These are phyloP conservation scores for Byssochlamys sp. DNA, from an alignment of 2,329 filamentous ascomycete species.

Conservation along the genomic window DNA sequence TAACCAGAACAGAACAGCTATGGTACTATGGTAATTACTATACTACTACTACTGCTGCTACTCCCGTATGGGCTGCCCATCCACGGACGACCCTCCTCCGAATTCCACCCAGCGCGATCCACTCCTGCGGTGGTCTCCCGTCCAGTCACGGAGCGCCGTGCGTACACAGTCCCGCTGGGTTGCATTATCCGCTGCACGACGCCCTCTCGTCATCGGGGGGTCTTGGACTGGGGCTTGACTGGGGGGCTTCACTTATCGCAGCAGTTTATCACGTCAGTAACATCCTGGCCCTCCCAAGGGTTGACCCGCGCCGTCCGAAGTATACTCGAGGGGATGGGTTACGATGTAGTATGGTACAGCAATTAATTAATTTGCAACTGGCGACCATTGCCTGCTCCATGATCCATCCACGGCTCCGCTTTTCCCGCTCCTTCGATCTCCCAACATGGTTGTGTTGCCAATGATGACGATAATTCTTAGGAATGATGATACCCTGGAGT, in stretches of 20 bases:
- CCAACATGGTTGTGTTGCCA: conserved; percentile 9
- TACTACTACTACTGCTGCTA: too few relatives aligned
- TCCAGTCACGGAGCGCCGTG: conserved; percentile 16
- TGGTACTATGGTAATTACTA: too few relatives aligned
- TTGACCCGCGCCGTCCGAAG: not conserved
- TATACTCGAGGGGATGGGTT: too few relatives aligned
- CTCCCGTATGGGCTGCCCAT: too few relatives aligned
- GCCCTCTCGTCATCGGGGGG: not conserved
- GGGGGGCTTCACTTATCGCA: not conserved
- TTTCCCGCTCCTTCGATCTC: not conserved
- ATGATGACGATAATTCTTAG: conserved; percentile 32
- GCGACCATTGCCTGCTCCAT: not conserved
- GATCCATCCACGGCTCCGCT: conserved; percentile 4
- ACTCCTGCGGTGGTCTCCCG: conserved; percentile 8
- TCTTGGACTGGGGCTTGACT: too few relatives aligned
- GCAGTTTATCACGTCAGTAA: not conserved
- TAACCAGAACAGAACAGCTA: too few relatives aligned
- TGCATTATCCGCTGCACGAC: not conserved
- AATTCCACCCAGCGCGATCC: not conserved
- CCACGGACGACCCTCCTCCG: conserved; percentile 1
- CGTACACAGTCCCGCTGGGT: conserved; percentile 8
- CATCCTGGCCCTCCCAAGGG: not conserved
- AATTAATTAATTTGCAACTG: too few relatives aligned
- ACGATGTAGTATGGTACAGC: too few relatives aligned
- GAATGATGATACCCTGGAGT: conserved; percentile 23